Evolutionary conservation across 768 basidiomycete species (phyloP).

Genomic region (Kwoniella sp.): DNA sequence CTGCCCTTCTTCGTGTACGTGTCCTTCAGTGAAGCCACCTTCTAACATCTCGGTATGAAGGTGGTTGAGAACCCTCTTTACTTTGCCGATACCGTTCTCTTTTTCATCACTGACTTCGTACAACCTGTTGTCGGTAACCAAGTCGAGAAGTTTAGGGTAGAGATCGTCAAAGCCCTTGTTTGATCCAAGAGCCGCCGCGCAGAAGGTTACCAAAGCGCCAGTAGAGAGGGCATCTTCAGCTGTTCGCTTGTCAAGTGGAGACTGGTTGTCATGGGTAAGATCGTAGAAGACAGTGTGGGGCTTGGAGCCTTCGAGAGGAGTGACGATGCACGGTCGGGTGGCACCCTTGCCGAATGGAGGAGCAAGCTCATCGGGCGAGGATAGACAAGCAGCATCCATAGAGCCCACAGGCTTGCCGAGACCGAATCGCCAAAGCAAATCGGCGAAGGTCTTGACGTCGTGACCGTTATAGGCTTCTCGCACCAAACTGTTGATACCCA

Average conservation of each 20-base stretch:
- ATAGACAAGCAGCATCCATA: slow-evolving; percentile 87
- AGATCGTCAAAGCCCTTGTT: slow-evolving; percentile 98
- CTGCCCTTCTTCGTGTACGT: slow-evolving; percentile 95
- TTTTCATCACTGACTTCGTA: slow-evolving; percentile 66
- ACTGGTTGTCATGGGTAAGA: slow-evolving; percentile 96
- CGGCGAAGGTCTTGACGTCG: slow-evolving; percentile 86
- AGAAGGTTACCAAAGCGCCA: slow-evolving; percentile 88
- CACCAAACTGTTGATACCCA: slow-evolving; percentile 91
- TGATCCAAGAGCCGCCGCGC: slow-evolving; percentile 81
- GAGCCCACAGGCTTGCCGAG: slow-evolving; percentile 95
- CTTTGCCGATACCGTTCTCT: slow-evolving; percentile 57
- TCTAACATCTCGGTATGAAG: slow-evolving; percentile 89
- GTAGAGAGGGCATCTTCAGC: slow-evolving; percentile 95
- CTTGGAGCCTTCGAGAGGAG: slow-evolving; percentile 75
- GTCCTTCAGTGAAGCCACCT: slow-evolving; percentile 83
- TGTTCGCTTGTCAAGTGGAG: slow-evolving; percentile 81
- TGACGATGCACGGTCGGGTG: slow-evolving; percentile 70
- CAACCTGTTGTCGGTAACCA: slow-evolving; percentile 77
- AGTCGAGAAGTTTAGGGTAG: slow-evolving; percentile 88
- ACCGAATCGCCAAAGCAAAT: slow-evolving; percentile 84
- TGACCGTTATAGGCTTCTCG: slow-evolving; percentile 84
- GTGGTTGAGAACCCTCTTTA: slow-evolving; percentile 74
- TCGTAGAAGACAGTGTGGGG: slow-evolving; percentile 96
- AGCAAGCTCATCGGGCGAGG: slow-evolving; percentile 71
- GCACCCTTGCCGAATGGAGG: slow-evolving; percentile 83